Evolutionary conservation across 163 green algal species (phyloP).

Genomic region (Prototheca wickerhamii): DNA sequence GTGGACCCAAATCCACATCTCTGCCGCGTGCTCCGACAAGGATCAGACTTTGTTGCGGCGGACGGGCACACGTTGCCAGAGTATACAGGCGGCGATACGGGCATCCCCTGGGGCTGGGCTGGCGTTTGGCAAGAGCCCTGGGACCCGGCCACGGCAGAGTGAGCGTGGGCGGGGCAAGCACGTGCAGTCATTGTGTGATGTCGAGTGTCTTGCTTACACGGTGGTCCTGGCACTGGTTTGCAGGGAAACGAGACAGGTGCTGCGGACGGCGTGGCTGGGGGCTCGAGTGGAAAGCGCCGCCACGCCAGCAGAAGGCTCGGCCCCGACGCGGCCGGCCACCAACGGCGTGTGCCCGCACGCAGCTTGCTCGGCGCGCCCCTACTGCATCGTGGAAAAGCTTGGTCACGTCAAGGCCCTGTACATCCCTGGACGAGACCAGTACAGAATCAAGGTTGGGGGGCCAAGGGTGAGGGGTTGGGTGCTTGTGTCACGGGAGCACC

Average conservation of each 20-base stretch:
- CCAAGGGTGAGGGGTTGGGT: not conserved
- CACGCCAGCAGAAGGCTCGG: too few relatives aligned
- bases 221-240: too few relatives aligned
- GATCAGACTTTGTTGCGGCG: not conserved
- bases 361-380: slow-evolving; percentile 26
- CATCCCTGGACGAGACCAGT: slow-evolving; percentile 26
- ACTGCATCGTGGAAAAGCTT: slow-evolving; percentile 43
- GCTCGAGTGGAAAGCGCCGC: too few relatives aligned
- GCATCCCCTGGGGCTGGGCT: slow-evolving; percentile 29
- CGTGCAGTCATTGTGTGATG: too few relatives aligned
- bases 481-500: slow-evolving; percentile 1
- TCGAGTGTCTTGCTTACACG: too few relatives aligned
- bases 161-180: not conserved
- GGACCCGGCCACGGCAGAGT: slow-evolving; percentile 20
- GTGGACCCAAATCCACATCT: not conserved
- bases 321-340: too few relatives aligned
- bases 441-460: slow-evolving; percentile 33
- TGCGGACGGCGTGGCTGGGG: too few relatives aligned
- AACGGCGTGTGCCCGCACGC: slow-evolving; percentile 41
- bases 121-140: slow-evolving; percentile 50
- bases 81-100: slow-evolving; percentile 14
- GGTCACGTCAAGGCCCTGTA: slow-evolving; percentile 24
- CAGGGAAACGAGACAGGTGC: too few relatives aligned
- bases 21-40: not conserved
- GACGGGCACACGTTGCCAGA: not conserved